These are phyloP conservation scores for Chytriomyces hyalinus DNA, from an alignment of 192 early-diverging fungal genomes.

Conservation along the genomic window DNA sequence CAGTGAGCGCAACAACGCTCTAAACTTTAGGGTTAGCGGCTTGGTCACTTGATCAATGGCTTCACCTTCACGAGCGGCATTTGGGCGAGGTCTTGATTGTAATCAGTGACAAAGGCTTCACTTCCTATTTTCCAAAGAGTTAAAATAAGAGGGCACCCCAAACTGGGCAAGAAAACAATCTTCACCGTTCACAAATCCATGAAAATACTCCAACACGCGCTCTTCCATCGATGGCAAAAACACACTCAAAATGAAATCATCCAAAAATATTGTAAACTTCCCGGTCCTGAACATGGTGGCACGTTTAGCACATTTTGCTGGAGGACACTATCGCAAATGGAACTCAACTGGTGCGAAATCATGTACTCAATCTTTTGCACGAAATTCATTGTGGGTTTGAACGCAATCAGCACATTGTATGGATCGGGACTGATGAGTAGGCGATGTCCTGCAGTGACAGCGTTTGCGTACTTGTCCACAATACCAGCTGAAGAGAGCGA, in stretches of 20 bases:
- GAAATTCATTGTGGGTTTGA: conserved; percentile 72
- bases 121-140: conserved; percentile 55
- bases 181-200: conserved; percentile 65
- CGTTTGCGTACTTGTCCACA: conserved; percentile 70
- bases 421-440: conserved; percentile 70
- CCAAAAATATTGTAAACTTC: conserved; percentile 68
- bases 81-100: conserved; percentile 41
- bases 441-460: conserved; percentile 64
- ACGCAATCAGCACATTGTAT: conserved; percentile 71
- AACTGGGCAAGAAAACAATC: background rate
- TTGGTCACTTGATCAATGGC: background rate
- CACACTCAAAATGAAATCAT: conserved; percentile 79
- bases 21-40: conserved; percentile 38
- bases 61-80: conserved; percentile 75
- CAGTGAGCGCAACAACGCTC: conserved; percentile 66
- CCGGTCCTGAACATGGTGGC: conserved; percentile 35
- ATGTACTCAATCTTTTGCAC: conserved; percentile 59
- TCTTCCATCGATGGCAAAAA: conserved; percentile 87
- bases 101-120: conserved; percentile 57
- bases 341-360: conserved; percentile 51
- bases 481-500: conserved; percentile 40
- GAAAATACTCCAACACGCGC: conserved; percentile 76
- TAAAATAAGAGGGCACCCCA: conserved; percentile 25
- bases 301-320: background rate
- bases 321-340: background rate